Conservation (phyloP, 1,284 basidiomycete genomes). For the Marasmius tenuissimus region DNA sequence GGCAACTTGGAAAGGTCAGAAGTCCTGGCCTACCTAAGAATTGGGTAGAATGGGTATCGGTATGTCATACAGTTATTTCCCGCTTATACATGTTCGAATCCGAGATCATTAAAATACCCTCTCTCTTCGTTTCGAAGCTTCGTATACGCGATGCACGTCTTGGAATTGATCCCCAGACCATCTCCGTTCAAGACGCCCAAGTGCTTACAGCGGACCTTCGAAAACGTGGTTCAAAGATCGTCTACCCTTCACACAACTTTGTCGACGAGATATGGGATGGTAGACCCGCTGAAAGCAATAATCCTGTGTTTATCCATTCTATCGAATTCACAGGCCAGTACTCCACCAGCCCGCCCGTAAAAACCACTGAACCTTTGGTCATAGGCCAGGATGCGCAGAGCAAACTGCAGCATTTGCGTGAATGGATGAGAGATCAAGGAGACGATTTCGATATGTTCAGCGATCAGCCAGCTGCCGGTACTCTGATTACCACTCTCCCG, state of each 20-base stretch:
- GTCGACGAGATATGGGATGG: conserved; percentile 84
- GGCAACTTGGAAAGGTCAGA: conserved; percentile 75
- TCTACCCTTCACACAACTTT: conserved; percentile 77
- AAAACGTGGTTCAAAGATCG: conserved; percentile 54
- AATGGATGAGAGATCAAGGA: conserved; percentile 62
- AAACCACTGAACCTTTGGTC: conserved; percentile 3
- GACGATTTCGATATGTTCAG: conserved; percentile 56
- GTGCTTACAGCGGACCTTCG: conserved; percentile 56
- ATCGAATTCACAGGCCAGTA: conserved; percentile 68
- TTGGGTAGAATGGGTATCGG: conserved; percentile 81
- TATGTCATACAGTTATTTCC: conserved; percentile 32
- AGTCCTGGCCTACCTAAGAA: conserved; percentile 56
- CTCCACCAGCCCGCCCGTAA: background rate
- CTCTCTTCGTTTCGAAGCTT: conserved; percentile 8
- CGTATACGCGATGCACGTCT: conserved; percentile 37
- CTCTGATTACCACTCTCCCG: conserved; percentile 60
- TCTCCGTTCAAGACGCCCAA: conserved; percentile 73
- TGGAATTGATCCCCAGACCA: conserved; percentile 87
- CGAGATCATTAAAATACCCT: conserved; percentile 1
- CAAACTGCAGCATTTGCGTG: conserved; percentile 58
- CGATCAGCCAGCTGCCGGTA: conserved; percentile 59
- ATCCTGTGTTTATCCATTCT: conserved; percentile 72
- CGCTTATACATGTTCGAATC: background rate
- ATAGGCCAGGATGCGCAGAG: conserved; percentile 50
- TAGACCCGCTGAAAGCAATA: conserved; percentile 66